Base-by-base conservation (phyloP, 345 rosid species). In the Eutrema heterophyllum region DNA sequence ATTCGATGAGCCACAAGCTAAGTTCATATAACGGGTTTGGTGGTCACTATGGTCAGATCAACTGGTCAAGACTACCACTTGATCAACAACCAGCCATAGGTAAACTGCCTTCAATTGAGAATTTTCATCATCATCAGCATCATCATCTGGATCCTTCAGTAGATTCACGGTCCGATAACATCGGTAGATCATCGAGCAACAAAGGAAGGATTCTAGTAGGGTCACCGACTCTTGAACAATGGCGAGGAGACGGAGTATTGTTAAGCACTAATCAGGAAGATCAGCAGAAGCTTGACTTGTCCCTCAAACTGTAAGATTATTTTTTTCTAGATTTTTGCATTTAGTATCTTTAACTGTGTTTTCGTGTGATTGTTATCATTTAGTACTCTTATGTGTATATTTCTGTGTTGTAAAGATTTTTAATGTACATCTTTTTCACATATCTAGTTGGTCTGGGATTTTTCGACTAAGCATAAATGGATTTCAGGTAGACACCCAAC, bases 51-150 rank as follows among this genome's bases (percentile, higher is more conserved):
- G 79, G 70, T 40, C 80, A 77, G 1, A 16, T 58, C 43, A 68
- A 70, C 62, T 81, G 85, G 83, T 78, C 89, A 51, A 85, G 88
- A 80, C 76, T 74, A 13, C 82, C 81, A 3, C 60, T 85, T 66
- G 81, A 76, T 55, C 89, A 83, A 54, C 88, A 85, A 71, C 91
- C 91, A 43, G 88, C 88, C 9, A 45, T 85, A 13, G 87, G 86
- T 7, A 87, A 79, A 65, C 69, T 87, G 9, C 53, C 79, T 50
- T 64, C 86, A 55, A 58, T 58, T 78, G 87, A 78, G 26, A 81
- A 61, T 68, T 21, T 39, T 68, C 72, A 62, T 40, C 76, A 70
- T 11, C 64, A 75, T 15, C 70, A 68, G 0, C 67, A 75, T 11
- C 74, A 75, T 3, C 35, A 39, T 41, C 75, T 63, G 70, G 60